Evolutionary conservation across 192 early-diverging fungal genomes (phyloP).

Genomic region (Umbelopsis ramanniana): DNA sequence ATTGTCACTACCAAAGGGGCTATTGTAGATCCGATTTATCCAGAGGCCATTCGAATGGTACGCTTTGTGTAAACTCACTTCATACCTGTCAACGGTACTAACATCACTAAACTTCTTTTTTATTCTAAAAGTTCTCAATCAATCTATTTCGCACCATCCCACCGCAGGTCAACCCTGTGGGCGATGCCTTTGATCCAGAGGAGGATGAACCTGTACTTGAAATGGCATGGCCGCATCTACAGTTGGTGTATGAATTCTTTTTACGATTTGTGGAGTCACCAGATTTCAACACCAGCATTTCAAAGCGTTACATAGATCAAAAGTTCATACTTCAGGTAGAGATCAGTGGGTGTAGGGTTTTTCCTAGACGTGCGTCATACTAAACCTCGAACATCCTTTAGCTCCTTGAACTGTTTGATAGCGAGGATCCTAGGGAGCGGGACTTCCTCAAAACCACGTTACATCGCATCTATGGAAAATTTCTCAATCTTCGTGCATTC

Average conservation of each 20-base stretch:
- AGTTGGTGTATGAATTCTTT: constrained; percentile 92
- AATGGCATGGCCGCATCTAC: constrained; percentile 89
- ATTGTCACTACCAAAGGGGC: constrained; percentile 76
- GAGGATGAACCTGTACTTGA: constrained; percentile 96
- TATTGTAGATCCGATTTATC: constrained; percentile 80
- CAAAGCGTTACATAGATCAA: constrained; percentile 89
- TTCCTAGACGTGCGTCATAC: too few species aligned
- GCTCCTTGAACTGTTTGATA: constrained; percentile 90
- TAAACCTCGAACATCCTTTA: constrained; percentile 25
- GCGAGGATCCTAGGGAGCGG: constrained; percentile 90
- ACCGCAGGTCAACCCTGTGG: constrained; percentile 86
- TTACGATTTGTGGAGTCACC: constrained; percentile 89
- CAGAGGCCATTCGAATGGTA: constrained; percentile 87
- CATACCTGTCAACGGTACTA: background rate
- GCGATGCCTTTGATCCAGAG: constrained; percentile 92
- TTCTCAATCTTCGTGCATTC: constrained; percentile 88
- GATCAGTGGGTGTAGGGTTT: too few species aligned
- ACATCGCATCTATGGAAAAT: constrained; percentile 93
- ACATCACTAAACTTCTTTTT: background rate
- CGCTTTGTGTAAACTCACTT: background rate
- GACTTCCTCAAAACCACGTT: constrained; percentile 92
- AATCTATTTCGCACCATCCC: constrained; percentile 91
- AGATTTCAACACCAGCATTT: constrained; percentile 89
- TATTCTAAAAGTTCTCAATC: constrained; percentile 61
- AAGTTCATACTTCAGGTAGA: constrained; percentile 65